Evolutionary conservation across 257 asterid genomes (phyloP), one percentile per base, ranked within the genome.

Genomic region (Echium plantagineum): DNA sequence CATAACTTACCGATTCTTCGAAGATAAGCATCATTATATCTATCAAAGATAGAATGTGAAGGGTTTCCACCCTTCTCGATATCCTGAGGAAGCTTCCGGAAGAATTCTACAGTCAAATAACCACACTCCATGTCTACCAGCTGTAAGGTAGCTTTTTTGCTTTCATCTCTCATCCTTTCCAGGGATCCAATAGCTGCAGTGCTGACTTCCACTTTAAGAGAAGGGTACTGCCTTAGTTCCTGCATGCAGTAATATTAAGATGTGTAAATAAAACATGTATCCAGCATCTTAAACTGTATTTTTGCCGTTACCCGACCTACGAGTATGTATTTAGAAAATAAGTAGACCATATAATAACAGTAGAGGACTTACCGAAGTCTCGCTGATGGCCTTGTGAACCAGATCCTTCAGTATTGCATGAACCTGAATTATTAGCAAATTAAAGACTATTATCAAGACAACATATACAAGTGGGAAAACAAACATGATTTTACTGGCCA

Each of bases 21-120:
- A 20, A 86, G 89, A 69, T 86, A 84, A 8, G 90, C 66, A 65
- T 86, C 94, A 13, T 81, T 78, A 47, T 86, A 86, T 64, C 95
- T 64, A 30, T 86, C 95, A 30, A 86, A 83, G 58, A 81, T 78
- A 5, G 95, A 84, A 63, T 81, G 85, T 17, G 95, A 76, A 20
- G 95, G 93, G 71, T 84, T 86, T 65, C 94, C 95, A 60, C 90
- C 94, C 79, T 84, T 86, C 81, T 86, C 94, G 2, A 76, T 73
- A 69, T 86, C 95, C 72, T 84, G 95, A 42, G 95, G 95, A 76
- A 86, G 93, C 76, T 75, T 86, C 63, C 95, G 76, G 80, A 86
- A 86, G 84, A 86, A 86, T 71, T 86, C 95, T 53, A 86, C 87
- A 1, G 94, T 86, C 53, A 86, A 66, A 80, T 86, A 86, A 62